These are phyloP conservation scores for Blepharisma stoltei DNA, from an alignment of 73 alveolate species.

Conservation along the genomic window DNA sequence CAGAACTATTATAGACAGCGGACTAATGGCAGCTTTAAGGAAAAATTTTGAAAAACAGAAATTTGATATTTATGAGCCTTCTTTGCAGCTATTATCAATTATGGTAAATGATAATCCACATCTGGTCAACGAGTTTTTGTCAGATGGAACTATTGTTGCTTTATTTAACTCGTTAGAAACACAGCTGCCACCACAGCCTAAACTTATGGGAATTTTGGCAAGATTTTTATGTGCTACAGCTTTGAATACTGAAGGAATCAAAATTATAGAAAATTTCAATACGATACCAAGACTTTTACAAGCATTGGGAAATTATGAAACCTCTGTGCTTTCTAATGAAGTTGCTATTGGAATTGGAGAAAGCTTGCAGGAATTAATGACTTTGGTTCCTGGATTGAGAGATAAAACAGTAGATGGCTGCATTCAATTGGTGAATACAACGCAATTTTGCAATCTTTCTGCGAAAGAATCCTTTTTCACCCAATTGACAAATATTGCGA, in stretches of 20 bases:
- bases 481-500: not conserved
- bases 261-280: not conserved
- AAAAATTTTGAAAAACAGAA: not conserved
- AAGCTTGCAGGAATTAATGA: conserved; percentile 17
- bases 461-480: conserved; percentile 6
- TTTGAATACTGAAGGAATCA: not conserved
- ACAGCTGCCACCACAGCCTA: not conserved
- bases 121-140: not conserved
- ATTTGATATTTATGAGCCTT: conserved; percentile 1
- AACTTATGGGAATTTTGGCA: not conserved
- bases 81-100: not conserved
- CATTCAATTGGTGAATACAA: not conserved
- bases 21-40: not conserved
- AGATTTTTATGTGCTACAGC: conserved; percentile 19
- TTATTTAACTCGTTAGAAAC: not conserved
- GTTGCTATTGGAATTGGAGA: conserved; percentile 16
- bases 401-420: not conserved
- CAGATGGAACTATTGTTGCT: not conserved
- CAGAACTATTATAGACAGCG: not conserved
- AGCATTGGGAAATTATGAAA: not conserved
- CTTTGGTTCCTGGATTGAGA: conserved; percentile 1
- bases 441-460: not conserved
- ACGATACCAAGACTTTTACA: not conserved
- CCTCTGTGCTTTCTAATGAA: not conserved
- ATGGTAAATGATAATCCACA: not conserved